Base-by-base conservation (phyloP, 2,329 filamentous ascomycete genomes). In the Zymoseptoria brevis region DNA sequence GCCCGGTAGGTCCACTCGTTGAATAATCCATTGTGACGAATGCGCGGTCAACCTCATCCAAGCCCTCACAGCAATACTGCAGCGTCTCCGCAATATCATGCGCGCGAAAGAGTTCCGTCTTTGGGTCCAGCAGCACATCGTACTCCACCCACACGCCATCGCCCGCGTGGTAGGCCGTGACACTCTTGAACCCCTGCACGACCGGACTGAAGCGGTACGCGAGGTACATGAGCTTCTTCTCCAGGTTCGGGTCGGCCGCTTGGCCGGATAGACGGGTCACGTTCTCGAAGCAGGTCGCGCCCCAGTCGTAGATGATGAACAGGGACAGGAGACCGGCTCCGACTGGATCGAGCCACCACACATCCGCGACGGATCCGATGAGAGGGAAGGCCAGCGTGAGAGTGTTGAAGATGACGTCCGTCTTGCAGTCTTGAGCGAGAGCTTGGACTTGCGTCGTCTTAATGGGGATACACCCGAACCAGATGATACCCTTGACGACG, bases 221-320 rank as follows among this genome's bases (percentile, higher is more conserved):
- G 56, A 87, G 76, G 62, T 81, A 86, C 60, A 83, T 77, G 22
- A 86, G 74, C 64, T 85, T 85, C 62, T 83, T 79, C 22, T 79
- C 75, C 49, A 81, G 74, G 4, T 77, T 72, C 2, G 80, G 75
- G 2, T 78, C 76, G 0, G 82, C 83, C 0, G 81, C 81, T 55
- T 81, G 76, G n/a, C 83, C 83, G 0, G 81, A 83, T 4, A 86
- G 74, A 1, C 83, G 78, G 1, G 79, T 79, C 53, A 86, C 79
- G 64, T 86, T 85, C 57, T 82, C 77, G 53, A 84, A 76, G 61
- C 79, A 83, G 0, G 85, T 87, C 4, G 56, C 56, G 3, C 81
- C 81, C 86, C 85, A 88, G 72, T 88, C 86, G 71, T 82, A 84
- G 65, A 88, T 87, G 70, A 88, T 86, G 74, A 81, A 87, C 4